Conservation (phyloP, 2,329 filamentous ascomycete genomes). For the Apiospora rasikravindrae region DNA sequence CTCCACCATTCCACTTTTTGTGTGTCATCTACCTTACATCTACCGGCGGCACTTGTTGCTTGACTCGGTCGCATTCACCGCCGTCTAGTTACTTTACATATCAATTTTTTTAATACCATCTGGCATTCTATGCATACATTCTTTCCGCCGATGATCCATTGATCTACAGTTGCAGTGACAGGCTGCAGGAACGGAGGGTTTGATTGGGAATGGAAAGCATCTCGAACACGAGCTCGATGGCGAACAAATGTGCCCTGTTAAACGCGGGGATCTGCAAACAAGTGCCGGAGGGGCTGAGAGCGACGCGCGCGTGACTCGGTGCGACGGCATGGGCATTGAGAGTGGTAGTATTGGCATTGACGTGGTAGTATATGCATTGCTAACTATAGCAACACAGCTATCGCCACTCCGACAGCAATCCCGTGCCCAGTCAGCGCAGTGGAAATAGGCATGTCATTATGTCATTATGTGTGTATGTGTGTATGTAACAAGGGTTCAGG, state of each 20-base stretch:
- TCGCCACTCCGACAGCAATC: neutral
- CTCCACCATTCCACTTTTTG: neutral
- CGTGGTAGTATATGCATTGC: neutral
- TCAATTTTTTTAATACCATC: neutral
- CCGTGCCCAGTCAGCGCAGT: neutral
- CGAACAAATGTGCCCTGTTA: neutral
- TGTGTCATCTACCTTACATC: neutral
- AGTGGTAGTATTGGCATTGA: neutral
- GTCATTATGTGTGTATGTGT: neutral
- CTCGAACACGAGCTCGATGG: slow-evolving; percentile 19
- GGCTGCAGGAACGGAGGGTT: neutral
- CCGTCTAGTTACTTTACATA: neutral
- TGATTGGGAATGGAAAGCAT: neutral
- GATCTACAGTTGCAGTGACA: slow-evolving; percentile 15
- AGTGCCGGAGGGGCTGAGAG: neutral
- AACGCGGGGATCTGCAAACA: neutral
- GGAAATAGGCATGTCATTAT: neutral
- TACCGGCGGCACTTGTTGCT: neutral
- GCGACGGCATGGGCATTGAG: neutral
- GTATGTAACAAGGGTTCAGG: neutral
- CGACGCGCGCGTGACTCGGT: neutral
- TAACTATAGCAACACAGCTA: neutral
- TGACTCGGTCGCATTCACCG: slow-evolving; percentile 6
- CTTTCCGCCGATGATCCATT: neutral
- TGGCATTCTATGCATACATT: neutral